Evolutionary conservation across 345 rosid species (phyloP), one percentile per base, ranked within the genome.

Genomic region (Brassica cretica): DNA sequence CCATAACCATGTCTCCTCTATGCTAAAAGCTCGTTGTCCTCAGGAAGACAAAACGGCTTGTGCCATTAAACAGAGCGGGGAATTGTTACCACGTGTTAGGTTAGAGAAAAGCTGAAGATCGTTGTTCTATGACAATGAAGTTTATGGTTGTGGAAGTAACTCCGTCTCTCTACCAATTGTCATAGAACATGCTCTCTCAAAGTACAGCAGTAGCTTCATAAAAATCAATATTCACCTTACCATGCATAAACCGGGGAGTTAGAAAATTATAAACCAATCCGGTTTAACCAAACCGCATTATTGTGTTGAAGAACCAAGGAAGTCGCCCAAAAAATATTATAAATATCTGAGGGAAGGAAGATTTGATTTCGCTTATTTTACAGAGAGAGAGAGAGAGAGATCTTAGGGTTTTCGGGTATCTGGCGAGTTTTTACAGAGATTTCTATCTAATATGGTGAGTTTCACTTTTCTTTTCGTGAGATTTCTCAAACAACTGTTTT

Each of bases 11-110:
- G 99, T 95, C 16, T 93, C 91, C 90, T 91, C 97, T 15, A 89
- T 95, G 97, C 89, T 95, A 78, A 95, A 91, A 86, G 97, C 99
- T 0, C 91, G 96, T 46, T 95, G 99, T 84, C 99, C 98, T 0
- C 92, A 89, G 0, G 97, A 93, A 83, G 99, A 93, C 85, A 96
- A 96, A 85, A 87, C 82, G 5, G 98, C 99, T 33, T 91, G 99
- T 62, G 98, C 94, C 33, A 93, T 95, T 76, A 93, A 91, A 85
- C 98, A 95, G 85, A 93, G 97, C 5, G 99, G 98, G 4, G 96
- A 96, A 24, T 97, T 96, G 9, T 81, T 93, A 62, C 97, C 92
- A 76, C 89, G 97, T 67, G 86, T 91, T 21, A 92, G 92, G 82
- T 93, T 95, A 27, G 49, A 41, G 49, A 10, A 10, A 10, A 41